These are phyloP conservation scores for Solanum clarkiae DNA, from an alignment of 257 asterid species.

Conservation along the genomic window DNA sequence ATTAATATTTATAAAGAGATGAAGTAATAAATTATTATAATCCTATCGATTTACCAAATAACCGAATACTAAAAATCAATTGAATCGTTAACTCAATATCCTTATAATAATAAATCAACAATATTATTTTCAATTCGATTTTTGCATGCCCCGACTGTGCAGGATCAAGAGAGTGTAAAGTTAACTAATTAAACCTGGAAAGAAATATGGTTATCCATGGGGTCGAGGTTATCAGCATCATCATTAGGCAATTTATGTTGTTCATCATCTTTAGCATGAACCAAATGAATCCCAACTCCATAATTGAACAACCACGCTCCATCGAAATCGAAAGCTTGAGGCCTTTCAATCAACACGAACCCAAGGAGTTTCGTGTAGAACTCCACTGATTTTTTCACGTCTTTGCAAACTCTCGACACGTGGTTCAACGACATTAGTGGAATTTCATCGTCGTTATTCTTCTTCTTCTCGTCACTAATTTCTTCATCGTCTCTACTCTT, in stretches of 20 bases:
- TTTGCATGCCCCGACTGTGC: too few species aligned
- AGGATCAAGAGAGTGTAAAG: background rate
- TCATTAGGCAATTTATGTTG: constrained; percentile 21
- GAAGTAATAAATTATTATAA: too few species aligned
- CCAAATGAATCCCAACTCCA: constrained; percentile 65
- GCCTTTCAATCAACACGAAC: constrained; percentile 43
- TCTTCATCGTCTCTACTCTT: background rate
- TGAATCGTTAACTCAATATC: too few species aligned
- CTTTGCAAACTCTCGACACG: constrained; percentile 52
- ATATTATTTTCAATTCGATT: too few species aligned
- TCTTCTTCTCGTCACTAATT: background rate
- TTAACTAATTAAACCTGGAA: constrained; percentile 28
- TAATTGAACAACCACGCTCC: constrained; percentile 89
- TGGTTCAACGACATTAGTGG: constrained; percentile 69
- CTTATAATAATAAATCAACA: too few species aligned
- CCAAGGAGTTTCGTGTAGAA: constrained; percentile 60
- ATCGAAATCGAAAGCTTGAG: constrained; percentile 48
- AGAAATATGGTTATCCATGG: constrained; percentile 66
- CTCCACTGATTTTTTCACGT: constrained; percentile 35
- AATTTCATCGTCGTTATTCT: background rate
- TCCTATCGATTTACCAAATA: too few species aligned
- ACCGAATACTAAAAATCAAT: too few species aligned
- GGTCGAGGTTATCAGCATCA: constrained; percentile 34
- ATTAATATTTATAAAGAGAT: too few species aligned
- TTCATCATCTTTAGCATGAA: constrained; percentile 29